Base-by-base conservation (phyloP, 768 basidiomycete genomes). In the Lactifluus echinatus region DNA sequence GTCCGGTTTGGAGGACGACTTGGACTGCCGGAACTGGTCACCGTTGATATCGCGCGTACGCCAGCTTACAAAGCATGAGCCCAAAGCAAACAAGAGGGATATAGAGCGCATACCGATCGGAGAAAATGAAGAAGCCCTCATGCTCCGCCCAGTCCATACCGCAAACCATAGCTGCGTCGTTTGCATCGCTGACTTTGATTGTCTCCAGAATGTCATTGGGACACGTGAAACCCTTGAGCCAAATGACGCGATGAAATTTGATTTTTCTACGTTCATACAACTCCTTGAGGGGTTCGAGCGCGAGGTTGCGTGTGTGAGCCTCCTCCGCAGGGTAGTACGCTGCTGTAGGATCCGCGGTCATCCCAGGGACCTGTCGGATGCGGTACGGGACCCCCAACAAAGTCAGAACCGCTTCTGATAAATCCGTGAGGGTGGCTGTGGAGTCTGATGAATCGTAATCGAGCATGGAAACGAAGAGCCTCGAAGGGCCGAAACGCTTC, bases 61-160 rank as follows among this genome's bases (percentile, higher is more conserved):
- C 96, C 96, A 99, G 60, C 93, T 94, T 61, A 23, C 45, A 6
- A 19, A 40, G 21, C 31, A 17, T 61, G 34, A 46, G 58, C 28
- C 12, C 26, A 29, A n/a, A 40, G 6, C n/a, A 23, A 39, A 21
- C 11, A 14, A 15, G 26, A 10, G 19, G 17, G 2, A 31, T 17
- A 28, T 51, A 59, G 43, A 55, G 46, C 53, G 39, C 26, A 40
- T 26, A 91, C 93, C 95, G 79, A 71, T 97, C 95, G 17, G 94
- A 97, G 73, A 96, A 98, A 63, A 97, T 93, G 76, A 97, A 99
- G 72, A 92, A 88, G 0, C 93, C 93, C 62, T 93, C 90, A 66
- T 93, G 89, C 71, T 99, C 94, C 11, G 93, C 95, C 96, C 96
- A 99, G 67, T 99, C 96, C 95, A 98, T 98, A n/a, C 94, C 95